Base-by-base conservation (phyloP, 139 green algal species). In the Chlamydomonas sphaeroides region DNA sequence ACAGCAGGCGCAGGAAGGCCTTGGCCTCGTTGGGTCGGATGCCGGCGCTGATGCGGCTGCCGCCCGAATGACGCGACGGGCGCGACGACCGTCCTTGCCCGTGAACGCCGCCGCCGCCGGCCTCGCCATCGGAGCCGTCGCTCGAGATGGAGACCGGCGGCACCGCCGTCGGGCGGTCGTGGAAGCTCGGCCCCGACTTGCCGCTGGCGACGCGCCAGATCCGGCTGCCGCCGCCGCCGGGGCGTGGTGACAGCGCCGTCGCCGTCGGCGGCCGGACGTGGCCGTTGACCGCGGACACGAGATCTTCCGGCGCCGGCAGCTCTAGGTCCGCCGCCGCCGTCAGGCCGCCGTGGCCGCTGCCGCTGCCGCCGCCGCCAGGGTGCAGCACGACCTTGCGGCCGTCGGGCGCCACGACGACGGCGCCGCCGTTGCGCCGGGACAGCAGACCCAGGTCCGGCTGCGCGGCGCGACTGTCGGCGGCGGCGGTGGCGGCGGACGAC, bases 301-400 rank as follows among this genome's bases (percentile, higher is more conserved):
- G 0, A 32, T 82, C 75, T 33, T 82, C 75, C 33, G 75, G 61
- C 59, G 59, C 32, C 42, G 75, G 61, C n/a, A 82, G 59, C 75
- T 82, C 75, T 7, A 82, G 26, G 6, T 14, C 35, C 39, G 17
- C 59, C 59, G 59, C n/a, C 59, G 56, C 56, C 56, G 56, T 28
- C 56, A 32, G 38, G 36, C 10, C 26, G 56, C 61, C 33, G 25
- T 8, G 39, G 25, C 48, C 41, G 32, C 33, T 33, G n/a, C 5
- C n/a, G 61, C 39, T 7, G 61, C 61, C 30, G 25, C n/a, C 61
- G 20, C 59, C 59, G 28, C 42, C 18, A 59, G 56, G 56, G 33
- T 11, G 4, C 56, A 63, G 56, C 23, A 11, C 23, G 30, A 82
- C 21, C 5, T 42, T 70, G 21, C 75, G 75, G 23, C 75, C 75